Evolutionary conservation across 768 basidiomycete genomes (phyloP).

Genomic region (Russula sp.): DNA sequence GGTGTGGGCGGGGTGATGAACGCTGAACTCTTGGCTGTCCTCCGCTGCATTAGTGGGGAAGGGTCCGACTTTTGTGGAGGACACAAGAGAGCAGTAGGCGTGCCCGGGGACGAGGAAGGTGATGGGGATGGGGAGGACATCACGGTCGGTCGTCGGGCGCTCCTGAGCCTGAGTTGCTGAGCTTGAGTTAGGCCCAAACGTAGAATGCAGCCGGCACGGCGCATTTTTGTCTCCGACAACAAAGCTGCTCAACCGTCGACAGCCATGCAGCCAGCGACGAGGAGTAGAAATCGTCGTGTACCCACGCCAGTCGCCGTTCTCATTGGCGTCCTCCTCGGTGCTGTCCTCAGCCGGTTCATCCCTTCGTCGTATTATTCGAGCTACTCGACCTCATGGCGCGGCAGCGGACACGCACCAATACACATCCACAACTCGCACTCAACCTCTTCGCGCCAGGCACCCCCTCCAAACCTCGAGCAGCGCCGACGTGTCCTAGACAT

Average conservation of each 20-base stretch:
- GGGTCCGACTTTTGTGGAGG: conserved; percentile 7
- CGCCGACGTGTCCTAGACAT: conserved; percentile 81
- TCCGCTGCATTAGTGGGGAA: conserved; percentile 47
- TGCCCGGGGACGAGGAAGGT: conserved; percentile 9
- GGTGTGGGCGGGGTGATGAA: conserved; percentile 46
- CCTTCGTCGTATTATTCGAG: conserved; percentile 19
- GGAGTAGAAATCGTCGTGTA: conserved; percentile 23
- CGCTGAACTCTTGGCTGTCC: conserved; percentile 45
- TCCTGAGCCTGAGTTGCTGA: too few species aligned
- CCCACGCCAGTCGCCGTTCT: conserved; percentile 50
- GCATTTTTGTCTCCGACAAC: background rate
- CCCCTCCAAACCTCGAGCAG: conserved; percentile 76
- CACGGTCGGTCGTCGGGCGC: background rate
- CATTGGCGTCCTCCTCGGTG: conserved; percentile 55
- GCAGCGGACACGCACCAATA: conserved; percentile 41
- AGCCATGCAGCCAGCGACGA: conserved; percentile 6
- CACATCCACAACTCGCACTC: conserved; percentile 39
- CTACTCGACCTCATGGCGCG: conserved; percentile 42
- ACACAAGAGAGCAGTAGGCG: conserved; percentile 7
- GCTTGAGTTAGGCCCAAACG: too few species aligned
- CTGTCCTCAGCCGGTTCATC: conserved; percentile 36
- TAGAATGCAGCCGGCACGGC: background rate
- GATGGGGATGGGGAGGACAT: conserved; percentile 1
- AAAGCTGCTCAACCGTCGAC: background rate
- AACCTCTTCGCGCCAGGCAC: conserved; percentile 48